Percentiles rank a stretch among this genome's conserved stretches.
phyloP scores from a whole-genome alignment of 345 rosid genomes.

The Bruguiera parviflora region DNA sequence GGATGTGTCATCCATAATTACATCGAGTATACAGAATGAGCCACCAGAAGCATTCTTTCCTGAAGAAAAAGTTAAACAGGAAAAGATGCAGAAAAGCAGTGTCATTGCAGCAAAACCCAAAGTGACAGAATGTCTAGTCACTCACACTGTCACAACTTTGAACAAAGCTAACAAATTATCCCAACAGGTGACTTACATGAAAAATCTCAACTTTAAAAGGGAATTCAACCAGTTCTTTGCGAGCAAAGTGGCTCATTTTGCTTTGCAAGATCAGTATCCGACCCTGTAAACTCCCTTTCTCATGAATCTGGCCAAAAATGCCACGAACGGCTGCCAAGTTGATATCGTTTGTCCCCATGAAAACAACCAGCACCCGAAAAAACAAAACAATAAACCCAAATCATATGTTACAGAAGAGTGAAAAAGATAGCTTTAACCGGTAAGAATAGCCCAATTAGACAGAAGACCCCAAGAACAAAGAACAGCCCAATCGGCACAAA shows the following conservation, averaged over 20 bases:
- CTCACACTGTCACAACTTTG: not conserved
- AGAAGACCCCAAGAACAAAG: too few species aligned
- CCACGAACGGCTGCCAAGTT: conserved; percentile 6
- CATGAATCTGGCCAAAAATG: conserved; percentile 9
- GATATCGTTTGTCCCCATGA: conserved; percentile 33
- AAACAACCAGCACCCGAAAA: conserved; percentile 32
- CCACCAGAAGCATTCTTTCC: too few species aligned
- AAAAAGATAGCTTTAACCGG: too few species aligned
- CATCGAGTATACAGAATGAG: too few species aligned
- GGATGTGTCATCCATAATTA: too few species aligned
- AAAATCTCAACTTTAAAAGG: conserved; percentile 34
- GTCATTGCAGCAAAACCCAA: too few species aligned
- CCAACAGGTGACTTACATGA: conserved; percentile 17
- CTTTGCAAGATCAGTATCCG: conserved; percentile 31
- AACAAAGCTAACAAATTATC: not conserved
- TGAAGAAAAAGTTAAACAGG: too few species aligned
- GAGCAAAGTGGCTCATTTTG: conserved; percentile 29
- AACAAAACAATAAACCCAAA: not conserved
- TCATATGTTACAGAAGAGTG: too few species aligned
- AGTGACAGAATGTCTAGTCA: too few species aligned
- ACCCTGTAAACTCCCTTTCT: conserved; percentile 20
- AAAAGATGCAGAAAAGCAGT: too few species aligned
- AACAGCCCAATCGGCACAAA: too few species aligned
- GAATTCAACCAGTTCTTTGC: conserved; percentile 18
- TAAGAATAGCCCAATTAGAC: too few species aligned